These are phyloP conservation scores for Aethionema arabicum DNA, from an alignment of 345 rosid species.

Conservation along the genomic window DNA sequence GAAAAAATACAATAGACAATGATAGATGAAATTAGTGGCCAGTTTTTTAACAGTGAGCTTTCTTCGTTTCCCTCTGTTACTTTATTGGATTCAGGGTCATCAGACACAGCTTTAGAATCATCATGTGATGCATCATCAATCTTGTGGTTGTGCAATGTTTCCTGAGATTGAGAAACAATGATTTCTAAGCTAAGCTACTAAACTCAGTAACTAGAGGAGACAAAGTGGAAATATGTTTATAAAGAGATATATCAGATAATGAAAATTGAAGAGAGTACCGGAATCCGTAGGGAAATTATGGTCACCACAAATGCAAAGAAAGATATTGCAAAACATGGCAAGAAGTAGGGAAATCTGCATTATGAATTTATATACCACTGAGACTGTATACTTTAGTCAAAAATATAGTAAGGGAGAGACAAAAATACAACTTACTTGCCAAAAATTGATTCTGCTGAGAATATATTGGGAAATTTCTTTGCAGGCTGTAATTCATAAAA, in stretches of 20 bases:
- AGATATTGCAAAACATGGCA: conserved; percentile 68
- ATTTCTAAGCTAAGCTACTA: conserved; percentile 16
- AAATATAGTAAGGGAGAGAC: background rate
- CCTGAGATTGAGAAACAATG: conserved; percentile 42
- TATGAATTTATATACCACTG: conserved; percentile 17
- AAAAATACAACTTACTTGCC: conserved; percentile 50
- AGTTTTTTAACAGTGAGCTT: conserved; percentile 57
- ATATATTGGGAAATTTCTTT: conserved; percentile 64
- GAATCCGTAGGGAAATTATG: conserved; percentile 60
- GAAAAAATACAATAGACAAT: conserved; percentile 82
- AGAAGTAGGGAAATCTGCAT: conserved; percentile 80
- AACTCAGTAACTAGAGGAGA: background rate
- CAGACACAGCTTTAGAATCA: conserved; percentile 43
- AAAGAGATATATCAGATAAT: background rate
- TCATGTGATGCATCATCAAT: conserved; percentile 26
- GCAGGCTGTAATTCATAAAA: conserved; percentile 58
- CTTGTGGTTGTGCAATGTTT: conserved; percentile 67
- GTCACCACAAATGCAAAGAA: conserved; percentile 59
- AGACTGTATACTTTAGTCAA: conserved; percentile 5
- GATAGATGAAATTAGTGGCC: conserved; percentile 91
- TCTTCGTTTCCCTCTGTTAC: conserved; percentile 28
- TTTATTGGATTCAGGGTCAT: conserved; percentile 34
- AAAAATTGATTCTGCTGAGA: conserved; percentile 67
- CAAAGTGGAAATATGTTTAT: background rate
- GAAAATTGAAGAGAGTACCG: conserved; percentile 44